phyloP scores from a whole-genome alignment of 1,284 basidiomycete species.

The Gomphus sp. region DNA sequence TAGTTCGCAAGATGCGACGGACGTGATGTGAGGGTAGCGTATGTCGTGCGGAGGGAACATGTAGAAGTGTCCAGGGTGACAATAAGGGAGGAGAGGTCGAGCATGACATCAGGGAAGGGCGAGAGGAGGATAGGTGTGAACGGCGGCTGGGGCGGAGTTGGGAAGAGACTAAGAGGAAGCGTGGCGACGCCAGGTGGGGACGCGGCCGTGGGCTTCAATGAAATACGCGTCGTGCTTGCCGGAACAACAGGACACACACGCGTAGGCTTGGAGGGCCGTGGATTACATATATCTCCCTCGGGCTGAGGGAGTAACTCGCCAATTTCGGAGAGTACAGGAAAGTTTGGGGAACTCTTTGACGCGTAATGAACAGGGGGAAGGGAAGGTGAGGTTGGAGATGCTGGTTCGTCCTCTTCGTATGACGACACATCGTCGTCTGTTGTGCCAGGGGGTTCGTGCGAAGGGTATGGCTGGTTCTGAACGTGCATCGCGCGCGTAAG shows the following conservation, averaged over 20 bases:
- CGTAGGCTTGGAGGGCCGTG: conserved; percentile 26
- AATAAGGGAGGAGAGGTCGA: conserved; percentile 53
- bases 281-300: neutral
- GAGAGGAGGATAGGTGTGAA: conserved; percentile 63
- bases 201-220: conserved; percentile 20
- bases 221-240: conserved; percentile 15
- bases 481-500: conserved; percentile 20
- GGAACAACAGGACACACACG: conserved; percentile 24
- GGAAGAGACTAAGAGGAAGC: conserved; percentile 21
- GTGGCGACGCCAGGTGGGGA: conserved; percentile 27
- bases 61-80: conserved; percentile 66
- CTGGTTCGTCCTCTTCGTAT: conserved; percentile 18
- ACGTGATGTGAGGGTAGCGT: conserved; percentile 55
- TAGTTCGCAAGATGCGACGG: conserved; percentile 56
- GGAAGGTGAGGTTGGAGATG: conserved; percentile 38
- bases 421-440: conserved; percentile 19
- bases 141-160: conserved; percentile 31
- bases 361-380: conserved; percentile 32
- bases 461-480: conserved; percentile 20
- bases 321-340: conserved; percentile 7
- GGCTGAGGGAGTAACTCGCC: neutral
- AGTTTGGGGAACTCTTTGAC: conserved; percentile 13
- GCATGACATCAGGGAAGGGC: conserved; percentile 33
- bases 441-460: neutral
- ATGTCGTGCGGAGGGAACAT: conserved; percentile 48